Percentiles rank a stretch among this genome's conserved stretches.
Evolutionary conservation across 208 protist genomes (phyloP).

Genomic region (Trypanosoma brucei): DNA sequence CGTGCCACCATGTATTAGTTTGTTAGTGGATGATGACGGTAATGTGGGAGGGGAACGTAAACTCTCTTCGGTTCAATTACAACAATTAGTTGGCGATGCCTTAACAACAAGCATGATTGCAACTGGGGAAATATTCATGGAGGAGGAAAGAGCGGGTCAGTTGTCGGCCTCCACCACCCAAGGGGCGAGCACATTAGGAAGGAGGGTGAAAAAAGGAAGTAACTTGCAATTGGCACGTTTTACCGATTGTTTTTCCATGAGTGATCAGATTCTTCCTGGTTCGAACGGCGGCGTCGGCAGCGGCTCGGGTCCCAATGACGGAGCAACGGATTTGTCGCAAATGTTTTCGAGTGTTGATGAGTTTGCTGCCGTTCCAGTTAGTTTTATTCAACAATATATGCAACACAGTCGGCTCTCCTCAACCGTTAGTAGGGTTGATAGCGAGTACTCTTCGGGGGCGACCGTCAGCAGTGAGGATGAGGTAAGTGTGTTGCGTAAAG

Average conservation of each 20-base stretch:
- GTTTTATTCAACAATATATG: no score
- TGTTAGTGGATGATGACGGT: not conserved
- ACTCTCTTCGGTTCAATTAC: not conserved
- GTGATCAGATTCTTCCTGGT: no score
- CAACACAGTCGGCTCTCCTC: no score
- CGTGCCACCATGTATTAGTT: not conserved
- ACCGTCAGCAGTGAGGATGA: constrained; percentile 24
- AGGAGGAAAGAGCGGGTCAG: not conserved
- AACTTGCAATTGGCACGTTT: no score
- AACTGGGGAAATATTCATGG: not conserved
- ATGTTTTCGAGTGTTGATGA: no score
- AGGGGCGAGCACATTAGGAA: not conserved
- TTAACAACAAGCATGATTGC: constrained; percentile 16
- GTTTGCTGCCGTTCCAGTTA: no score
- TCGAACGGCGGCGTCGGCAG: no score
- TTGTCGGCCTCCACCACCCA: not conserved
- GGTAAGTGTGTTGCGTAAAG: constrained; percentile 41
- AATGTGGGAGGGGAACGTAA: not conserved
- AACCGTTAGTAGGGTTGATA: not conserved
- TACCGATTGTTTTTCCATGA: no score
- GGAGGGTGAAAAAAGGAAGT: no score
- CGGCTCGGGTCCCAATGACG: no score
- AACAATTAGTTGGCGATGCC: constrained; percentile 20
- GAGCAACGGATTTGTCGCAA: no score
- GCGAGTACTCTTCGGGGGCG: not conserved